Evolutionary conservation across 2,329 filamentous ascomycete species (phyloP), one percentile per base, ranked within the genome.

Genomic region (Venturia aucupariae): DNA sequence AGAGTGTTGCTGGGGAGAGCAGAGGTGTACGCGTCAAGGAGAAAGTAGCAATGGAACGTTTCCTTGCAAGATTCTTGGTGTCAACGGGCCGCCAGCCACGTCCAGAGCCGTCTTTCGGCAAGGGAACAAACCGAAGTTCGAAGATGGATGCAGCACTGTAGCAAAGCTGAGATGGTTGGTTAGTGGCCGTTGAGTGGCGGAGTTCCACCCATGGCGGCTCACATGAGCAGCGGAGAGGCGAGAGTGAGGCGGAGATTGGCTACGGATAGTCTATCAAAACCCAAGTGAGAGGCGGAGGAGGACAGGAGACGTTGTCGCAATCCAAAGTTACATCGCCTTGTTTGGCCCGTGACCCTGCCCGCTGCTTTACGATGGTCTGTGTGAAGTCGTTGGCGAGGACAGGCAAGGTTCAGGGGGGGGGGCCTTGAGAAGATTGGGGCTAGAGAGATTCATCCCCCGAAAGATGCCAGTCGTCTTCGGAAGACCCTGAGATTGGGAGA

Each of bases 191-290:
- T 54, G 24, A 11, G 10, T 32, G 24, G 27, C n/a, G 44, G 10
- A 22, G 44, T 35, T 57, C 51, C 51, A 35, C 51, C 51, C 51
- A 35, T 32, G 24, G 24, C 15, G 24, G 30, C 30, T 4, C 30
- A 57, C 30, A n/a, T n/a, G 51, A 8, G 17, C 51, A 35, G 51
- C 51, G 30, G 51, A 57, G 17, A 22, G 5, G 51, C 27, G 27
- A 51, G 51, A 57, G 51, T 57, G 51, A 57, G 51, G 51, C 51
- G 51, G 51, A 57, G 51, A n/a, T n/a, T n/a, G n/a, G n/a, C n/a
- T n/a, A n/a, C n/a, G n/a, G n/a, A n/a, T n/a, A n/a, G n/a, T n/a
- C n/a, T n/a, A n/a, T n/a, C n/a, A n/a, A n/a, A n/a, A n/a, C n/a
- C n/a, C n/a, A n/a, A 55, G 51, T 27, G 44, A 55, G 13, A 30